Evolutionary conservation across 306 rosid species (phyloP).

Genomic region (Cicer cuneatum): DNA sequence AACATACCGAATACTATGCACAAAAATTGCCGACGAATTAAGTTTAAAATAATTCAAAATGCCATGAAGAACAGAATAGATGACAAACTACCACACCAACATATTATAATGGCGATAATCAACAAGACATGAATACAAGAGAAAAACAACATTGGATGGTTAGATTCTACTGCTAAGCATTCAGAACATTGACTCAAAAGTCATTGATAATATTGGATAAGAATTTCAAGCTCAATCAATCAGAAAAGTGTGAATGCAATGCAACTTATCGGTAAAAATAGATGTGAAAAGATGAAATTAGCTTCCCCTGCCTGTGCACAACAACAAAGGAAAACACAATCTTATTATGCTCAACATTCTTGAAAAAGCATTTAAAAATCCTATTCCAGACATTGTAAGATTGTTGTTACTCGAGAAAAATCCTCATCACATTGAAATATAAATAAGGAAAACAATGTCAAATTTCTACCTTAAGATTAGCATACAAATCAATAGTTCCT

Average conservation of each 20-base stretch:
- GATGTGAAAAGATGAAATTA: not conserved
- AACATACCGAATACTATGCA: not conserved
- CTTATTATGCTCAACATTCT: not conserved
- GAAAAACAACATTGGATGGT: slow-evolving; percentile 3
- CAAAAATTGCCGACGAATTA: not conserved
- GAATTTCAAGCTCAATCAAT: not conserved
- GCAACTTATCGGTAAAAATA: not conserved
- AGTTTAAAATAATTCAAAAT: slow-evolving; percentile 15
- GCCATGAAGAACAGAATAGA: slow-evolving; percentile 26
- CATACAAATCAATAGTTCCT: slow-evolving; percentile 1
- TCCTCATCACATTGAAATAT: not conserved
- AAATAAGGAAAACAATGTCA: not conserved
- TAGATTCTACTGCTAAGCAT: not conserved
- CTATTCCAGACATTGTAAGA: not conserved
- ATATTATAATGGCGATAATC: not conserved
- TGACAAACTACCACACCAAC: not conserved
- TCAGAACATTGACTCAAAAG: slow-evolving; percentile 18
- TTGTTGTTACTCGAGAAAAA: not conserved
- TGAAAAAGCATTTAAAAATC: not conserved
- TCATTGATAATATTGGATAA: slow-evolving; percentile 6
- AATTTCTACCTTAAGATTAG: not conserved
- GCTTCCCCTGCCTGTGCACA: not conserved
- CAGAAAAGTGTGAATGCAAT: not conserved
- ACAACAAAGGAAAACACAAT: not conserved
- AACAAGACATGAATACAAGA: slow-evolving; percentile 2